A percentile compares a stretch with the other conserved stretches of the same genome.
Evolutionary conservation across 805 yeast species (phyloP).

Genomic region (Metschnikowia reukaufii): DNA sequence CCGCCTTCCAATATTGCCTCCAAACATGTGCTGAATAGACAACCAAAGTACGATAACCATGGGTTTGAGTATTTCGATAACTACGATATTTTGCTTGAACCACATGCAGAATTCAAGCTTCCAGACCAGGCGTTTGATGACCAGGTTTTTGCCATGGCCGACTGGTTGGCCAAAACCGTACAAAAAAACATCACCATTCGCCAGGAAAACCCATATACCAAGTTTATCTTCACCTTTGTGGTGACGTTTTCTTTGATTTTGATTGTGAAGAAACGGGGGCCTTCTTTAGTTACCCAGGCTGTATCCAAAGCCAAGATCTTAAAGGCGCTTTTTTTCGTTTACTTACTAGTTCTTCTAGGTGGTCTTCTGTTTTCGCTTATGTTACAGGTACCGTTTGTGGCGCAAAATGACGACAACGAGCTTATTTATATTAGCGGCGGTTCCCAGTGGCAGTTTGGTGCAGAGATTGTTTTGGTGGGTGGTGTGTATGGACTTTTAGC

Average conservation of each 20-base stretch:
- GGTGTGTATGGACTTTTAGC: constrained; percentile 51
- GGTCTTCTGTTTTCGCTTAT: constrained; percentile 68
- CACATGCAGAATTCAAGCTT: constrained; percentile 36
- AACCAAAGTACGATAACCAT: constrained; percentile 23
- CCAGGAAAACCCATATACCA: constrained; percentile 38
- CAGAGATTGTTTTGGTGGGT: constrained; percentile 58
- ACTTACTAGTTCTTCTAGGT: constrained; percentile 48
- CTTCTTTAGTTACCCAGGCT: constrained; percentile 21
- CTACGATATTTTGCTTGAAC: constrained; percentile 26
- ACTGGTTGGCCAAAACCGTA: constrained; percentile 48
- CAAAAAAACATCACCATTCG: constrained; percentile 45
- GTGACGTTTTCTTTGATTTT: constrained; percentile 46
- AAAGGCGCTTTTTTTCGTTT: constrained; percentile 29
- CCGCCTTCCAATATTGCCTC: constrained; percentile 44
- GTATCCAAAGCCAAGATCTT: constrained; percentile 26
- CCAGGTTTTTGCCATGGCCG: constrained; percentile 52
- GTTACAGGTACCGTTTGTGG: constrained; percentile 61
- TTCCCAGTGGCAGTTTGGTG: constrained; percentile 65
- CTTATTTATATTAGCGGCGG: constrained; percentile 65
- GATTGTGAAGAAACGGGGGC: constrained; percentile 50
- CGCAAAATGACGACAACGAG: constrained; percentile 49
- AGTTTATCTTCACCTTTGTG: constrained; percentile 47
- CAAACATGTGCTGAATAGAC: constrained; percentile 14
- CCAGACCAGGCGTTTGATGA: constrained; percentile 34
- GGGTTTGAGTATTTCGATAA: constrained; percentile 19